Base-by-base conservation (phyloP, 2,329 filamentous ascomycete genomes). In the Beauveria bassiana region DNA sequence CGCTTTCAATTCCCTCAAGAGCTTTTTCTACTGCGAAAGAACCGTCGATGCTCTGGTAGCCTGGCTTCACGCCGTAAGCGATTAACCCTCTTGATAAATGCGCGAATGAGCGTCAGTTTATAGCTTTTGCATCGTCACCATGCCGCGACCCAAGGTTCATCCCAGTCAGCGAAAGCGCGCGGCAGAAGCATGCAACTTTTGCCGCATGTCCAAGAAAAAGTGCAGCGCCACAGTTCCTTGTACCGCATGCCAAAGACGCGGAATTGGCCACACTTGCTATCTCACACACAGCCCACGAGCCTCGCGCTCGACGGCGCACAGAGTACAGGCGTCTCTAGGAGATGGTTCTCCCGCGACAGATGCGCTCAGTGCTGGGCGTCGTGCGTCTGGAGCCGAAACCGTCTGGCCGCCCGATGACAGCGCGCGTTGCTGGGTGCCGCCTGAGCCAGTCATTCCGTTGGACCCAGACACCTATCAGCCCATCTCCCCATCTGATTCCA, bases 141-240 rank as follows among this genome's bases (percentile, higher is more conserved):
- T 83, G 80, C 79, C 80, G 62, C 79, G 81, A 24, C 79, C 79
- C 14, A 81, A 77, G 65, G 79, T 83, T 24, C 74, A 73, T 20
- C 77, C 78, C 1, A 75, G 77, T 53, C 76, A 81, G 63, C 77
- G 81, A 5, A 75, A 78, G 61, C 74, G 80, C 46, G 78, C 78
- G 18, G 75, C 74, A 24, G 77, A 79, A 61, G 80, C 80, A 8
- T 82, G 80, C 64, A 72, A 74, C 52, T 68, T 74, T 6, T 83
- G 80, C 65, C 75, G 78, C 34, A 71, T 73, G 16, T 76, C 79
- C 9, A 82, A 82, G 70, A 82, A 81, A 68, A 72, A 78, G 64
- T 83, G 80, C 66, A 78, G 76, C 61, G 79, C 77, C 10, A 74
- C 73, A 0, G 75, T 77, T 2, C 80, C 80, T 1, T 82, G 80